Base-by-base conservation (phyloP, 371 early-diverging fungal genomes). In the Neoconidiobolus thromboides region DNA sequence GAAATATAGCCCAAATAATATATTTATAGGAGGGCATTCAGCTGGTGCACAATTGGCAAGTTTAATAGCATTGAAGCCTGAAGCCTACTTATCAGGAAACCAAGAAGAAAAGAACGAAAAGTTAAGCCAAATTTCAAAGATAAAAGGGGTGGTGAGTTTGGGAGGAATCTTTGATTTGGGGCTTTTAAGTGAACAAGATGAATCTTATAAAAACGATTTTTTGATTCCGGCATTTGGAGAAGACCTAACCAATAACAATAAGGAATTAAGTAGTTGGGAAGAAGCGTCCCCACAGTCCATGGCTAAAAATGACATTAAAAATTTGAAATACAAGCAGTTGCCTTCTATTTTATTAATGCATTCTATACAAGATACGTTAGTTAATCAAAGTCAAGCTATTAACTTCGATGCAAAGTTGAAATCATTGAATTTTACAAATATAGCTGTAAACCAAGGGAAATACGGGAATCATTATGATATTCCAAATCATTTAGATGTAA, bases 131-230 rank as follows among this genome's bases (percentile, higher is more conserved):
- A 26, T 26, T 26, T 26, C 26, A 26, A 26, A 26, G 26, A 14
- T 51, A 51, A 51, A n/a, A 36, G 52, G 52, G 9, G n/a, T 51
- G 7, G 7, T 51, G 14, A 7, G 9, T 14, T 26, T 38, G 14
- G 52, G 37, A 51, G 52, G 52, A 7, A 51, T 51, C 52, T 51
- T 51, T n/a, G 52, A 51, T n/a, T 36, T 51, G 52, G 37, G 6
- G 37, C 26, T 26, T 14, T 51, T 51, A 26, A 5, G 9, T 7
- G 37, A 36, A n/a, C 6, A 7, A 26, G 52, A 51, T 51, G 14
- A 10, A 10, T 26, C 52, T 51, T 51, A 51, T 36, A 38, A 14
- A 9, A 7, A 14, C n/a, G 37, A 51, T 51, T 51, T 26, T 51
- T 26, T 51, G 26, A 7, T 51, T 14, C 52, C 52, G 9, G 52